Evolutionary conservation across 345 rosid genomes (phyloP).

Genomic region (Euphorbia lathyris): DNA sequence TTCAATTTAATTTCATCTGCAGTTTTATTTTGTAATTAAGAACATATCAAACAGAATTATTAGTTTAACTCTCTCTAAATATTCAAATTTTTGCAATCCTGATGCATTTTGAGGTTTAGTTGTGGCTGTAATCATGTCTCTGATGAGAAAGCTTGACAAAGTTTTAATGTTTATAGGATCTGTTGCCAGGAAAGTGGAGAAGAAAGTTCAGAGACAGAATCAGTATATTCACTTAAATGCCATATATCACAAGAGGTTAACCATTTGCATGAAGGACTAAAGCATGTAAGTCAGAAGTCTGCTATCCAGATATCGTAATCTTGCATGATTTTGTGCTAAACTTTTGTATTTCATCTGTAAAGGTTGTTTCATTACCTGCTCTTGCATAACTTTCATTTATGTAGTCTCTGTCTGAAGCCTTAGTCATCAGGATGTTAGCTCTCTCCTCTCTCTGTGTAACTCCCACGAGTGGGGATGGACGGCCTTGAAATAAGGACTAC

Average conservation of each 20-base stretch:
- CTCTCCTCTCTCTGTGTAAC: background rate
- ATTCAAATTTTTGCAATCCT: background rate
- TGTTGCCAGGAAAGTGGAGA: conserved; percentile 94
- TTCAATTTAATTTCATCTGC: background rate
- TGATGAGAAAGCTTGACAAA: background rate
- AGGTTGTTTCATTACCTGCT: background rate
- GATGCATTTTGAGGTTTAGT: background rate
- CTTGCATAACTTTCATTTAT: background rate
- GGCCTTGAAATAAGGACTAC: background rate
- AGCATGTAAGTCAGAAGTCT: conserved; percentile 60
- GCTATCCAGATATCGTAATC: background rate
- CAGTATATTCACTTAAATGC: conserved; percentile 88
- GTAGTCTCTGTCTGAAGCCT: background rate
- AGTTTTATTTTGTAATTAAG: background rate
- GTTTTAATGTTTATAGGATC: conserved; percentile 35
- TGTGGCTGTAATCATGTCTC: background rate
- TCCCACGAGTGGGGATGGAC: background rate
- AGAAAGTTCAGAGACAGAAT: conserved; percentile 79
- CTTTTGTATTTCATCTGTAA: background rate
- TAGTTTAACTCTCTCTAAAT: background rate
- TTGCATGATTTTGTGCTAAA: background rate
- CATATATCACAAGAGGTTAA: conserved; percentile 98
- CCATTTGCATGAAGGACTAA: conserved; percentile 97
- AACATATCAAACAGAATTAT: background rate
- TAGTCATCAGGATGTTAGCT: background rate